Base-by-base conservation (phyloP, 1,284 basidiomycete genomes). In the Tetrapyrgos nigripes region DNA sequence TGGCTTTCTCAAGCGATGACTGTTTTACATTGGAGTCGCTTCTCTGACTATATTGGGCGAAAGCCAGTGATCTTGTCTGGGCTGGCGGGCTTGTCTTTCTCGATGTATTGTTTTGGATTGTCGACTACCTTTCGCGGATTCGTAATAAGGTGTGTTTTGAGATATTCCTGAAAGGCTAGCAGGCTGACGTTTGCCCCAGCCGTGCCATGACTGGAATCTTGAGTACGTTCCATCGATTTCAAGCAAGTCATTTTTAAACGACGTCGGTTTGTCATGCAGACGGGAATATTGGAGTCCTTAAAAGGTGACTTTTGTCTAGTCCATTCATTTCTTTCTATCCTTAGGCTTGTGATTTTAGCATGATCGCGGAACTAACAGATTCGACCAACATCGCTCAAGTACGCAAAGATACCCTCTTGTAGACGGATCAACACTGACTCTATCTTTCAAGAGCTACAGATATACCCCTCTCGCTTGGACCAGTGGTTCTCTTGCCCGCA, bases 41-140 rank as follows among this genome's bases (percentile, higher is more conserved):
- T 55, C 86, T 90, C 56, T 79, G 83, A 62, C 26, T 23, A 53
- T 28, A 53, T 70, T 40, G 68, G 66, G 33, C 78, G 86, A 26
- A 83, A 81, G 61, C 85, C 85, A 17, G 78, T 87, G n/a, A 73
- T 88, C 62, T 73, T 86, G 55, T 75, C 74, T 17, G 86, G 85
- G 31, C 68, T 84, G 26, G 70, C 79, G 23, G 86, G 85, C 17
- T 71, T 84, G 10, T 77, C 80, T 6, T 51, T 85, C 3, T 83
- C 84, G 2, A 84, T 85, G 77, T 70, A 82, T 44, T 77, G 76
- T 55, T 86, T 87, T 56, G 85, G 86, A 35, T 66, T 87, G 28
- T 84, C 85, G 4, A 79, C 72, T 49, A 79, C 79, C 0, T 85
- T 83, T 64, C 77, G 76, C 71, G 75, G 76, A 43, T 72, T 84